These are phyloP conservation scores for Aureobasidium sp. DNA, from an alignment of 2,329 filamentous ascomycete genomes.

Conservation along the genomic window DNA sequence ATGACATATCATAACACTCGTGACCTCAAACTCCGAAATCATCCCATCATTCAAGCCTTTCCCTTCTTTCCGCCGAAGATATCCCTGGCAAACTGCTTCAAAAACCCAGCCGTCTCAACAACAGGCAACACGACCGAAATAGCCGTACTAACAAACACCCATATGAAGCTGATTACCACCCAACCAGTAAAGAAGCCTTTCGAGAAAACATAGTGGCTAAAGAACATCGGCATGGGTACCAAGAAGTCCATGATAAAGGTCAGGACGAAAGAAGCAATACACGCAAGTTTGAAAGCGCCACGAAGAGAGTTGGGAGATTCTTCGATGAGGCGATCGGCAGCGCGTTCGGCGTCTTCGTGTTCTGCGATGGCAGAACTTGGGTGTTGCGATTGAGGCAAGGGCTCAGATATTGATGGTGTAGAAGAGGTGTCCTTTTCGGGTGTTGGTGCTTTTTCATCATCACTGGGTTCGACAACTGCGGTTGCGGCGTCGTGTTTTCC, in stretches of 20 bases:
- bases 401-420: background rate
- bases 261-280: conserved; percentile 30
- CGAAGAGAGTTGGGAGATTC: conserved; percentile 28
- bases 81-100: conserved; percentile 13
- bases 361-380: background rate
- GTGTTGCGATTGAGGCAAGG: background rate
- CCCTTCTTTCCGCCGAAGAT: conserved; percentile 5
- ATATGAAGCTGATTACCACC: conserved; percentile 34
- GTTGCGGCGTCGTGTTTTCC: background rate
- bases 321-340: conserved; percentile 24
- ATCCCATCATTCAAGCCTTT: background rate
- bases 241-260: conserved; percentile 36
- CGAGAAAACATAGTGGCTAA: conserved; percentile 35
- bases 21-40: background rate
- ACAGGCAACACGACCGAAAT: conserved; percentile 34
- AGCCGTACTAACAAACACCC: conserved; percentile 33
- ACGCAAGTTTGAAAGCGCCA: conserved; percentile 33
- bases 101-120: conserved; percentile 34
- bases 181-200: conserved; percentile 35
- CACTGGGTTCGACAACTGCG: background rate
- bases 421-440: background rate
- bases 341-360: conserved; percentile 1
- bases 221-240: conserved; percentile 37
- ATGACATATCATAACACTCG: background rate
- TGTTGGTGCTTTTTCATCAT: conserved; percentile 18